A percentile compares a stretch with the other conserved stretches of the same genome.
Conservation (phyloP, 2,329 filamentous ascomycete species). For the Cordyceps cateniannulata region DNA sequence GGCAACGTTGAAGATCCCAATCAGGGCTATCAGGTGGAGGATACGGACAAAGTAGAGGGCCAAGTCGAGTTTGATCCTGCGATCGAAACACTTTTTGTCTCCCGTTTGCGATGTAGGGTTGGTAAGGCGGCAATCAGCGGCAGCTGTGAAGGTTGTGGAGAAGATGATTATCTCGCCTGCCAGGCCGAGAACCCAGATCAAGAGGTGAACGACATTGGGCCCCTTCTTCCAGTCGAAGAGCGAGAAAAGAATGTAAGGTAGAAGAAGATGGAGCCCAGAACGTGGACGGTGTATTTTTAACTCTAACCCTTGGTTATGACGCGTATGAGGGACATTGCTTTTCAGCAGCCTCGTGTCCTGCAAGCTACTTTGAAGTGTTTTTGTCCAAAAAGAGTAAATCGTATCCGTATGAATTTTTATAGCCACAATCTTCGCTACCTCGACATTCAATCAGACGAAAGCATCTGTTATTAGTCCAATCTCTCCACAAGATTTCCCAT, state of each 20-base stretch:
- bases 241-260: conserved; percentile 82
- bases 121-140: conserved; percentile 61
- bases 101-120: too few species aligned
- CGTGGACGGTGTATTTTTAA: too few species aligned
- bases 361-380: too few species aligned
- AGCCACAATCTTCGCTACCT: not conserved
- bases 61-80: conserved; percentile 50
- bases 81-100: conserved; percentile 27
- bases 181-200: conserved; percentile 71
- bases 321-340: too few species aligned
- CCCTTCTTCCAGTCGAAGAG: conserved; percentile 77
- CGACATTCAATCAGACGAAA: not conserved
- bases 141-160: conserved; percentile 59
- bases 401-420: not conserved
- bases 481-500: not conserved
- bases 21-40: conserved; percentile 54
- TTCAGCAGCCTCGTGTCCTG: too few species aligned
- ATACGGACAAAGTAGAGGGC: conserved; percentile 62
- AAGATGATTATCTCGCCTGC: conserved; percentile 68
- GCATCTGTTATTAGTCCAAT: not conserved
- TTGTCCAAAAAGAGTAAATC: too few species aligned
- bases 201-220: conserved; percentile 71
- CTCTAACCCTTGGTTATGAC: too few species aligned
- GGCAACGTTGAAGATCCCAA: conserved; percentile 40
- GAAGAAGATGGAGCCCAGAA: conserved; percentile 78